Evolutionary conservation across 1,139 yeast genomes (phyloP), one percentile per base, ranked within the genome.

Genomic region (Protomyces inundatus): DNA sequence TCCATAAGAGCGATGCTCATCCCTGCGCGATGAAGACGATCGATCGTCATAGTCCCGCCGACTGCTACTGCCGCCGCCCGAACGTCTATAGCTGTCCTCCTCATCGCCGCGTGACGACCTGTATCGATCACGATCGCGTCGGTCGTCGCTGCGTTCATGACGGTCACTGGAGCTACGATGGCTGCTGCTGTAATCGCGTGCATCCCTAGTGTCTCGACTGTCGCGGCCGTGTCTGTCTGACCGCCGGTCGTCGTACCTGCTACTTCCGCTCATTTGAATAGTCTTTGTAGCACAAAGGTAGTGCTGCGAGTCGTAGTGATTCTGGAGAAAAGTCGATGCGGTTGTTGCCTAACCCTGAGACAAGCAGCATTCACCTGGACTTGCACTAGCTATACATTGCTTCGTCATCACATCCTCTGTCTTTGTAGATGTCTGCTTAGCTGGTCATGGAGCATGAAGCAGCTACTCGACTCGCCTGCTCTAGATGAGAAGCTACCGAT

Each of bases 121-220:
- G 66, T 12, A 66, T 64, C 14, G 14, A 14, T 42, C 55, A 10
- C 42, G 50, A 35, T 58, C 62, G 6, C 62, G 61, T 16, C 65
- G 45, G 32, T 60, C 67, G 46, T 68, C 63, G 37, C 69, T 64
- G 45, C 67, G 58, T 32, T 67, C 68, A 39, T 69, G 65, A 16
- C 70, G 54, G 32, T 69, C 70, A 2, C 23, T 23, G 23, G 23
- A 23, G 23, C 23, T 23, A 10, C 70, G 66, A 33, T 68, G 69
- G 6, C 69, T 51, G 34, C 65, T 67, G 39, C 71, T 46, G 6
- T 68, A 69, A 34, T 66, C 66, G 16, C 68, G 57, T 40, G 66
- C 67, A 55, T 71, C 59, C 55, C 66, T 64, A 14, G 69, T 46
- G 14, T 66, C 68, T 33, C 71, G 59, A 35, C 66, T 69, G 52